Base-by-base conservation (phyloP, 768 basidiomycete genomes). In the Phanerochaete carnosa region DNA sequence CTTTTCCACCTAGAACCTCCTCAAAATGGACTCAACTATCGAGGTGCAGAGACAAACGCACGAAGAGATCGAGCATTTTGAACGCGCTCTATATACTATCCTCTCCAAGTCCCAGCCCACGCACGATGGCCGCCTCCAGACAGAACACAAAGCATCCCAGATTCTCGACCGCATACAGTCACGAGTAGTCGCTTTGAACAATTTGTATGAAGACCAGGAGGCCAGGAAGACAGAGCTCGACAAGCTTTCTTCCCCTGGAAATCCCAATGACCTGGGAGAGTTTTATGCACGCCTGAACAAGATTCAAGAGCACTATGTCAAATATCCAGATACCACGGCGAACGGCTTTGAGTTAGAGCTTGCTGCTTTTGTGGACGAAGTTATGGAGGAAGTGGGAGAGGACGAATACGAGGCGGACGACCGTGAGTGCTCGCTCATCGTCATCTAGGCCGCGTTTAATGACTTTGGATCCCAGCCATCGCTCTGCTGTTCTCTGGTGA, bases 261-360 rank as follows among this genome's bases (percentile, higher is more conserved):
- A 83, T 66, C 82, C 82, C 49, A 83, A 85, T 74, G 85, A 98
- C 75, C 81, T 98, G 55, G 87, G 89, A 50, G 94, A 96, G 75
- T 99, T 99, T 79, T 98, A 99, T 78, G 80, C 88, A 74, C 89
- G 97, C 79, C 88, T 98, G 81, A 88, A 86, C 71, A 94, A 92
- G 84, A 87, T 98, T 75, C 93, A 95, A 78, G 94, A 95, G 72
- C 94, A 96, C 83, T 88, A 98, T 82, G 84, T 83, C 77, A 93
- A 93, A 80, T 95, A 98, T 82, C 95, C 95, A 78, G 91, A 95
- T 78, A 80, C 90, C 76, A 82, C 84, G 69, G 80, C 87, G 80
- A 88, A 84, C 70, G 81, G 88, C 62, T 89, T 96, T 75, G 88
- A 93, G 74, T 79, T 86, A 64, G 94, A 96, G 76, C 82, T 97